These are phyloP conservation scores for Lipomyces sp. DNA, from an alignment of 805 yeast species.

Conservation along the genomic window DNA sequence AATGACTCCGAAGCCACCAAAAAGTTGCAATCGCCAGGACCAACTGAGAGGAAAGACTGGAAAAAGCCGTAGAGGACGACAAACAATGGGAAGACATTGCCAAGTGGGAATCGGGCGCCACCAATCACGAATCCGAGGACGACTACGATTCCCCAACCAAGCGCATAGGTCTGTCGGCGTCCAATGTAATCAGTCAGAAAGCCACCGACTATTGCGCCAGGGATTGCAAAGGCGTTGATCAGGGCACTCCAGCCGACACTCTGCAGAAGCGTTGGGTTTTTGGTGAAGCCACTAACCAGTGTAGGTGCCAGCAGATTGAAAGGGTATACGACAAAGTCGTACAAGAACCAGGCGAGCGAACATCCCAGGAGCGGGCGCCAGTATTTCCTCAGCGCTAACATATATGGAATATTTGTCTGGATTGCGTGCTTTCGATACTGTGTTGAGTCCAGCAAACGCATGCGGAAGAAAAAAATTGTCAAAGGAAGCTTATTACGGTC, in stretches of 20 bases:
- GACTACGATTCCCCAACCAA: background rate
- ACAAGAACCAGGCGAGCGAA: background rate
- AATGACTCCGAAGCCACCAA: background rate
- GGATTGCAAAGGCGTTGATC: background rate
- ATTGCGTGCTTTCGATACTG: background rate
- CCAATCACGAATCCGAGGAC: background rate
- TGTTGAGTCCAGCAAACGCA: background rate
- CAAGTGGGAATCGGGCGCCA: background rate
- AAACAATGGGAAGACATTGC: background rate
- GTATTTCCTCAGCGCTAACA: background rate
- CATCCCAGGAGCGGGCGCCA: background rate
- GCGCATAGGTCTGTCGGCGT: background rate
- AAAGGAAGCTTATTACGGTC: background rate
- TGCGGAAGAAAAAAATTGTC: background rate
- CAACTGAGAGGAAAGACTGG: background rate
- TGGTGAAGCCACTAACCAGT: background rate
- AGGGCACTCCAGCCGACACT: background rate
- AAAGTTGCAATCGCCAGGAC: background rate
- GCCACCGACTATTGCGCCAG: background rate
- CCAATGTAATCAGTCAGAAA: background rate
- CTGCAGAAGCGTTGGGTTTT: constrained; percentile 3
- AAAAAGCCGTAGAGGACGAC: background rate
- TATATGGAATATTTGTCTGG: background rate
- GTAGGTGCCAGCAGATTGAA: background rate
- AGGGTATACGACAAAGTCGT: background rate